phyloP scores from a whole-genome alignment of 164 flowering plant species.

The Magnolia sinica region DNA sequence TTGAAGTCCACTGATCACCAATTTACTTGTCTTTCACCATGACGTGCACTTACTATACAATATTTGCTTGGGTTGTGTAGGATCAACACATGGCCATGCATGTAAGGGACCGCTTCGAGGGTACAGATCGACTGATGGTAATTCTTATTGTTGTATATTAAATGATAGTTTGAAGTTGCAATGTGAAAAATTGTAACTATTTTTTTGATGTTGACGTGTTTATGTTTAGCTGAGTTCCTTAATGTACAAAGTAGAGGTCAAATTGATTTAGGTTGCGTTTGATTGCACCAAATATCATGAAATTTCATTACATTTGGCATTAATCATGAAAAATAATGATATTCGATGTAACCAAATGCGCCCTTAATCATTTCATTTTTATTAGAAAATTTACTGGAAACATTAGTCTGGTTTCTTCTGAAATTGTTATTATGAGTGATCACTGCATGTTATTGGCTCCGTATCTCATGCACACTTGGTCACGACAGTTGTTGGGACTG shows the following conservation, averaged over 20 bases:
- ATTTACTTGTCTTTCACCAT: not conserved
- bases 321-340: too few species aligned
- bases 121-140: slow-evolving; percentile 50
- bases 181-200: not conserved
- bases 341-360: not conserved
- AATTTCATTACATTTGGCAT: too few species aligned
- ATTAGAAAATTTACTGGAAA: too few species aligned
- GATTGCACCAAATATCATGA: too few species aligned
- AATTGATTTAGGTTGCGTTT: too few species aligned
- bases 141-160: slow-evolving; percentile 1
- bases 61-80: slow-evolving; percentile 35
- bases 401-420: too few species aligned
- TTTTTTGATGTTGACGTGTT: not conserved
- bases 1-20: not conserved
- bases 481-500: too few species aligned
- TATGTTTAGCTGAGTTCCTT: not conserved
- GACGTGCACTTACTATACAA: not conserved
- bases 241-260: not conserved
- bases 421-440: too few species aligned
- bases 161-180: not conserved
- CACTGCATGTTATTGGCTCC: too few species aligned
- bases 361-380: not conserved
- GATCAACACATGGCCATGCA: slow-evolving; percentile 85
- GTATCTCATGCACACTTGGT: too few species aligned
- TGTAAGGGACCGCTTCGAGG: slow-evolving; percentile 70